Evolutionary conservation across 2,329 filamentous ascomycete genomes (phyloP).

Genomic region (Cladosporium velox): DNA sequence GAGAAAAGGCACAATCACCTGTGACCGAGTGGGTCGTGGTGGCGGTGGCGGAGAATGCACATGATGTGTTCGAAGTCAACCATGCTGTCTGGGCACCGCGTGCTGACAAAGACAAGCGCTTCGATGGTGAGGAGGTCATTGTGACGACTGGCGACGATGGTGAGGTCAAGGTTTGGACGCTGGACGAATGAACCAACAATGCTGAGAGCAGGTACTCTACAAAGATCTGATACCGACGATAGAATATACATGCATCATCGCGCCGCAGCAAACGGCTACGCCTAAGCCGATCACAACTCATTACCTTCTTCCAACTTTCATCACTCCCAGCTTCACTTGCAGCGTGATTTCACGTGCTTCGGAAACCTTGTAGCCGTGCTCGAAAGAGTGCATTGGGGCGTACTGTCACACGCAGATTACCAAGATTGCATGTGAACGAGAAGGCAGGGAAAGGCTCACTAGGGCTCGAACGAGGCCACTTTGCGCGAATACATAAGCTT

Average conservation of each 20-base stretch:
- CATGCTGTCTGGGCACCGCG: conserved; percentile 85
- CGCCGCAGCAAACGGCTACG: no score
- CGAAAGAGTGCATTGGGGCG: no score
- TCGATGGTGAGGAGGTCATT: conserved; percentile 76
- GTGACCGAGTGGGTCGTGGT: conserved; percentile 70
- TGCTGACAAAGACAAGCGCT: conserved; percentile 65
- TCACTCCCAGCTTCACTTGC: no score
- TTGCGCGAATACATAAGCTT: no score
- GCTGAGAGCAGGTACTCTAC: not conserved
- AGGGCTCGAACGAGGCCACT: no score
- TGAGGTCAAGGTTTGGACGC: conserved; percentile 77
- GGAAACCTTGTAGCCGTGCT: no score
- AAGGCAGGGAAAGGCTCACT: no score
- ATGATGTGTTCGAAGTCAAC: conserved; percentile 93
- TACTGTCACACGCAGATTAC: no score
- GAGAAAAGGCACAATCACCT: not conserved
- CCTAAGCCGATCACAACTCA: no score
- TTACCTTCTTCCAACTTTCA: no score
- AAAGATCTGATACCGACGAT: not conserved
- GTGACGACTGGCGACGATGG: conserved; percentile 93
- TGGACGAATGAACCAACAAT: conserved; percentile 39
- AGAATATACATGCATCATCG: not conserved
- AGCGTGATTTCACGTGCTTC: no score
- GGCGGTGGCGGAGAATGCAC: conserved; percentile 69
- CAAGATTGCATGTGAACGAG: no score